A percentile compares a stretch with the other conserved stretches of the same genome.
These are phyloP conservation scores for Neofusicoccum laricinum DNA, from an alignment of 2,329 filamentous ascomycete genomes.

Conservation along the genomic window DNA sequence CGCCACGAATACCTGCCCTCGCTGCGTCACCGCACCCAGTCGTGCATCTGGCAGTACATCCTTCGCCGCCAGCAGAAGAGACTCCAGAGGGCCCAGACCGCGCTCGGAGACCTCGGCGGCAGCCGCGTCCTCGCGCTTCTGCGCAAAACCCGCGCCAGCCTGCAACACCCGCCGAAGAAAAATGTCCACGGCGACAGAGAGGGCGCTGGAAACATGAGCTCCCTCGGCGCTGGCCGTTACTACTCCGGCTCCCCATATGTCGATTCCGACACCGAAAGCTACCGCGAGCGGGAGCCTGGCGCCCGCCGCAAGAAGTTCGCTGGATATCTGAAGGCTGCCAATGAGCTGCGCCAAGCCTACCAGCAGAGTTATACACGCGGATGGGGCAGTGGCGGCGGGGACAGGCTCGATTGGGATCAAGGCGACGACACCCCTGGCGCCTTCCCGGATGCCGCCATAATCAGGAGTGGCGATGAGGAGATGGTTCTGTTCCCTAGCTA, in stretches of 20 bases:
- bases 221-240: slow-evolving; percentile 14
- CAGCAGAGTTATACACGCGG: slow-evolving; percentile 51
- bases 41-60: slow-evolving; percentile 72
- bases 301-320: slow-evolving; percentile 76
- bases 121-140: slow-evolving; percentile 31
- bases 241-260: slow-evolving; percentile 12
- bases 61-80: slow-evolving; percentile 56
- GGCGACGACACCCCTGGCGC: slow-evolving; percentile 63
- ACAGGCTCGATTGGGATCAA: slow-evolving; percentile 36
- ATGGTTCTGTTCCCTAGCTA: slow-evolving; percentile 96
- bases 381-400: slow-evolving; percentile 43
- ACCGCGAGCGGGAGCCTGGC: slow-evolving; percentile 57
- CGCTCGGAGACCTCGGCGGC: slow-evolving; percentile 18
- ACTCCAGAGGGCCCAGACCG: slow-evolving; percentile 22
- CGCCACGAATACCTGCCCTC: slow-evolving; percentile 71
- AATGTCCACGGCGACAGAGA: neutral
- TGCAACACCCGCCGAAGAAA: slow-evolving; percentile 11
- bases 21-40: slow-evolving; percentile 69
- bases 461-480: slow-evolving; percentile 77
- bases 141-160: slow-evolving; percentile 25
- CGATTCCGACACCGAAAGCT: slow-evolving; percentile 14
- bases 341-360: slow-evolving; percentile 68
- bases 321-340: slow-evolving; percentile 67
- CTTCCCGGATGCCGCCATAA: slow-evolving; percentile 82
- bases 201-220: slow-evolving; percentile 3